phyloP scores from a whole-genome alignment of 2,329 filamentous ascomycete species.

The Fusarium liriodendri region DNA sequence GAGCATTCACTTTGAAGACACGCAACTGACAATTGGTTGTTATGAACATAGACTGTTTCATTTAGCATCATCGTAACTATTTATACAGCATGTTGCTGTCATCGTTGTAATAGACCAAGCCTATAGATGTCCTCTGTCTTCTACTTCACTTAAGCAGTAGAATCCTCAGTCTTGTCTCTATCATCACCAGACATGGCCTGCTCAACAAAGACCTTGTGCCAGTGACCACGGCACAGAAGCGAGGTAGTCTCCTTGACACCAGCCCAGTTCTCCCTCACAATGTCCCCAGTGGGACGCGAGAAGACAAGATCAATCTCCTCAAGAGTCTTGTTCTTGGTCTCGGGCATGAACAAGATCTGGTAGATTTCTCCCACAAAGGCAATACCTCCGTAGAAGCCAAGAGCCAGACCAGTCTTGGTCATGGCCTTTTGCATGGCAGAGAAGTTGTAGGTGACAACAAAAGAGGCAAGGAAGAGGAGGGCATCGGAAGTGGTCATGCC shows the following conservation, averaged over 20 bases:
- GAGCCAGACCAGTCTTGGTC: slow-evolving; percentile 70
- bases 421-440: slow-evolving; percentile 76
- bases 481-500: slow-evolving; percentile 79
- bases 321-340: slow-evolving; percentile 75
- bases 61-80: background rate
- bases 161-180: slow-evolving; percentile 10
- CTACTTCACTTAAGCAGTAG: slow-evolving; percentile 10
- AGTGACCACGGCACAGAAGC: slow-evolving; percentile 38
- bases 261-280: slow-evolving; percentile 69
- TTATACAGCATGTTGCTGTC: background rate
- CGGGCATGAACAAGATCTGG: slow-evolving; percentile 80
- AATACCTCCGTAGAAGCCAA: slow-evolving; percentile 81
- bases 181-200: slow-evolving; percentile 30
- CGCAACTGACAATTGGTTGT: background rate
- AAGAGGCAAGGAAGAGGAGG: slow-evolving; percentile 76
- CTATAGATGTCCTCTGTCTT: background rate
- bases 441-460: slow-evolving; percentile 83
- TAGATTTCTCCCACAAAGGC: slow-evolving; percentile 77
- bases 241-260: slow-evolving; percentile 47
- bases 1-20: background rate
- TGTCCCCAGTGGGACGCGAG: slow-evolving; percentile 69
- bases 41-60: background rate
- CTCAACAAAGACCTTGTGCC: slow-evolving; percentile 41
- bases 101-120: background rate
- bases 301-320: slow-evolving; percentile 80